A percentile compares a stretch with the other conserved stretches of the same genome.
phyloP scores from a whole-genome alignment of 2,329 filamentous ascomycete genomes.

The Cadophora gregata region DNA sequence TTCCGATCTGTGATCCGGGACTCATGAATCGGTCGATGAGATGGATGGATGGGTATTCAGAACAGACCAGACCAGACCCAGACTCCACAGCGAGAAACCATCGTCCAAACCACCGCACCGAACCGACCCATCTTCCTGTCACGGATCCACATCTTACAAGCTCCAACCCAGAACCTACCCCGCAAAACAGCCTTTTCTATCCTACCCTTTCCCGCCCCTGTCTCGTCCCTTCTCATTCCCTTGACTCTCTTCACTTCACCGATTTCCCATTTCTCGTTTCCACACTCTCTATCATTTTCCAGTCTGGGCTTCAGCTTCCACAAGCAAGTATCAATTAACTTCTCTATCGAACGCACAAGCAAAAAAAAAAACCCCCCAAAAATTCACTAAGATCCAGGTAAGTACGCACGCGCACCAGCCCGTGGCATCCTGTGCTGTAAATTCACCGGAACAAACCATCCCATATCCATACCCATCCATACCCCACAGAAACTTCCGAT shows the following conservation, averaged over 20 bases:
- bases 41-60: background rate
- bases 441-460: background rate
- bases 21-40: background rate
- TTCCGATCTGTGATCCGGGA: too few species aligned
- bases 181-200: conserved; percentile 12
- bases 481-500: background rate
- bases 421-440: too few species aligned
- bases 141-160: background rate
- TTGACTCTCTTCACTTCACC: background rate
- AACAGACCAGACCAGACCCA: background rate
- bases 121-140: background rate
- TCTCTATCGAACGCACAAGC: background rate
- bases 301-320: too few species aligned
- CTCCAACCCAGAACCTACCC: conserved; percentile 7
- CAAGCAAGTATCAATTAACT: background rate
- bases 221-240: background rate
- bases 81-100: conserved; percentile 1
- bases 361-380: background rate
- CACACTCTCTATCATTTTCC: background rate
- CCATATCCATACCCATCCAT: too few species aligned
- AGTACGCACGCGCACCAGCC: too few species aligned
- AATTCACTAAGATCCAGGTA: background rate
- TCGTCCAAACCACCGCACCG: background rate
- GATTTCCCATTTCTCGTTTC: background rate
- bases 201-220: background rate